Evolutionary conservation across 148 eudicot genomes (phyloP), one percentile per base, ranked within the genome.

Genomic region (Bassia scoparia): DNA sequence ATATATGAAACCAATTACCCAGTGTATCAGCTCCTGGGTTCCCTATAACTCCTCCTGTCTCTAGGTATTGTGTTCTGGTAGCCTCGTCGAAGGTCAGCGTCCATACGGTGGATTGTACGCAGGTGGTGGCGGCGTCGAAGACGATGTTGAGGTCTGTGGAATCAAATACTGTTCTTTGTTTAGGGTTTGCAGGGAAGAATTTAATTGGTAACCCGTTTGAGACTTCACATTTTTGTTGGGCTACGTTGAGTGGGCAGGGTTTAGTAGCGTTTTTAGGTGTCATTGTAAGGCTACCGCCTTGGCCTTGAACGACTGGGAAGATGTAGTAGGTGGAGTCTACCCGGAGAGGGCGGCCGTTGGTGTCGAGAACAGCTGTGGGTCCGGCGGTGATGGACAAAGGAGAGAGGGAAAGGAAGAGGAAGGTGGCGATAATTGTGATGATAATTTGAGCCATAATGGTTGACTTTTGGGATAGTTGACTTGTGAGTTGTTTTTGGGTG

Each of bases 1-100:
- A 79, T 4, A 85, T 83, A 80, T 68, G 80, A 67, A 87, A 87
- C 86, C 86, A 82, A 23, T 78, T 82, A 49, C 72, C 46, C 69
- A 82, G 66, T 0, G 86, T 82, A 7, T 67, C 67, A 55, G 31
- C n/a, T 37, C 84, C 84, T 6, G 86, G 84, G 43, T 71, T 73
- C 20, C 86, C 88, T 35, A 56, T 59, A n/a, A 43, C 64, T 10
- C 84, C 88, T 20, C 75, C 84, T 26, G 74, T 82, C 35, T 26
- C 76, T 76, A 85, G 82, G 20, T 85, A 82, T 69, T 78, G 74
- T 73, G 30, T 59, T 27, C 83, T 72, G 2, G 85, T 78, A 0
- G n/a, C 66, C 50, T 59, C 70, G 21, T 80, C 83, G 12, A 34
- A 26, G 48, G 60, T 76, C 8, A 85, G 27, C 73, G n/a, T 73